phyloP scores from a whole-genome alignment of 441 rosid species.

The Euphorbia celastroides region DNA sequence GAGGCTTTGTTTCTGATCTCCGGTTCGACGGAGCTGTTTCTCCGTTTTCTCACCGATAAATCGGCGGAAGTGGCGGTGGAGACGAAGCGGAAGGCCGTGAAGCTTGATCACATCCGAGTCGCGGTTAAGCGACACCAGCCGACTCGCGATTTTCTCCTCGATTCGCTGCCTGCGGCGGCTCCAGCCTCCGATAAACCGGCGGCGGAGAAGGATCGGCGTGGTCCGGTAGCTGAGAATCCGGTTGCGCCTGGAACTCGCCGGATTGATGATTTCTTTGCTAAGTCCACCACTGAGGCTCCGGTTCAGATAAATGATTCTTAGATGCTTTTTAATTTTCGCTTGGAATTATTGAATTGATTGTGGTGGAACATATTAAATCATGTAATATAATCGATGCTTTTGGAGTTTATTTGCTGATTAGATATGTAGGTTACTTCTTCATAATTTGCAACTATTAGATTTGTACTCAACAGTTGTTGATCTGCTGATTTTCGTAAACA shows the following conservation, averaged over 20 bases:
- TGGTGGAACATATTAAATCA: background rate
- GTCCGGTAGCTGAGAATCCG: constrained; percentile 24
- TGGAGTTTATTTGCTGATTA: background rate
- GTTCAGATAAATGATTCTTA: constrained; percentile 31
- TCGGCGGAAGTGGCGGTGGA: constrained; percentile 48
- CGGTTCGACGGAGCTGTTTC: constrained; percentile 56
- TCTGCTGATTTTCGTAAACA: background rate
- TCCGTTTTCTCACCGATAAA: constrained; percentile 62
- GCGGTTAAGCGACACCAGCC: constrained; percentile 84
- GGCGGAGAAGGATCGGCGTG: constrained; percentile 21
- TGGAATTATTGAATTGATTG: background rate
- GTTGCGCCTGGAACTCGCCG: constrained; percentile 52
- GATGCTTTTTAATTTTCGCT: constrained; percentile 6
- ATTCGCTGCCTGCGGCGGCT: constrained; percentile 63
- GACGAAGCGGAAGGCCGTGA: constrained; percentile 74
- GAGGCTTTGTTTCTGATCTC: constrained; percentile 62
- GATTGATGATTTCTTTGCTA: constrained; percentile 51
- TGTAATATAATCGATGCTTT: background rate
- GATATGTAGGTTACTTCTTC: background rate
- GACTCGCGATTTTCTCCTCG: constrained; percentile 76
- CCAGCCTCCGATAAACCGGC: constrained; percentile 28
- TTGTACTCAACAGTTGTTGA: background rate
- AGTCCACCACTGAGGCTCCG: constrained; percentile 35
- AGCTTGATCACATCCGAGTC: constrained; percentile 51
- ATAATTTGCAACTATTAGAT: background rate